Evolutionary conservation across 2,329 filamentous ascomycete genomes (phyloP), one percentile per base, ranked within the genome.

Genomic region (Fusarium neocosmosporiellum): DNA sequence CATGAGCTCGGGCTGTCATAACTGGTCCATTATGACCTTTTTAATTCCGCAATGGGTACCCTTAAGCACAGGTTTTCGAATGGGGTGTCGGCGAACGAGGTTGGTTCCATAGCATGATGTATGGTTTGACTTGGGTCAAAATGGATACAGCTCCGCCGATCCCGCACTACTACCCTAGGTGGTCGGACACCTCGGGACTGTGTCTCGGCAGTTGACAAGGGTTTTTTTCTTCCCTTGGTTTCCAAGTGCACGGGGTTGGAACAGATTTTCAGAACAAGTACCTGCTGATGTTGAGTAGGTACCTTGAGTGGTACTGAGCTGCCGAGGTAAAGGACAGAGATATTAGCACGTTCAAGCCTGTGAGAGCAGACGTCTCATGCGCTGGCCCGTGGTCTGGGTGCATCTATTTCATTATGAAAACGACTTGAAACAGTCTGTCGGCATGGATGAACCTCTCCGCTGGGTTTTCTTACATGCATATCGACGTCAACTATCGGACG

Each of bases 131-230:
- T 31, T 27, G 24, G 27, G 55, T 39, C 29, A 59, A 69, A 43
- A 39, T 24, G 67, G 67, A 57, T 16, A 59, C 43, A 14, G 46
- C 13, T 31, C 46, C 54, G 66, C 34, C 65, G 69, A 72, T 72
- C 66, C 58, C 13, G 20, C 34, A 20, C 29, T 72, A 43, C 46
- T 70, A 57, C 65, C 68, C 69, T 61, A 58, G 59, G 69, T 58
- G 69, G 60, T 62, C 29, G 11, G 33, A 43, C 1, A 22, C 4
- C 0, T 63, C 70, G 70, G 69, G 70, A 72, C 24, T 11, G 24
- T 33, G 33, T 27, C n/a, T 70, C 70, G 70, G 70, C 70, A 72
- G 69, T 58, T 72, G 60, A 27, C 22, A 18, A 41, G 55, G 18
- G 4, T 59, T 27, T 24, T 24, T 9, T 31, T 14, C 18, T 41